These are phyloP conservation scores for Nepenthes alata DNA, from an alignment of 179 eudicot species.

Conservation along the genomic window DNA sequence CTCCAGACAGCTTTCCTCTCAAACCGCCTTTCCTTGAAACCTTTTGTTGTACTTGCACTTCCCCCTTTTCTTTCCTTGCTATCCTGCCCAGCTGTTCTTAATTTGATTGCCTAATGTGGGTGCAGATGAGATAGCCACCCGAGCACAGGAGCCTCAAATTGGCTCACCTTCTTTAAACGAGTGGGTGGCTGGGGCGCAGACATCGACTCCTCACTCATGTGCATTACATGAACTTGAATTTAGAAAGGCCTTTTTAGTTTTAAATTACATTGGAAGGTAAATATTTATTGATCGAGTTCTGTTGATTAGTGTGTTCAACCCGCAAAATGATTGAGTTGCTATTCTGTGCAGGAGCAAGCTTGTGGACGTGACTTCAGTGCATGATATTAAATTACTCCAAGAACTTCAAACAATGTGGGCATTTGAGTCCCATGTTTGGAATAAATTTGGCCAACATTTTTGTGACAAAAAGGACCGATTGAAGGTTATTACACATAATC, in stretches of 20 bases:
- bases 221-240: constrained; percentile 52
- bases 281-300: not conserved
- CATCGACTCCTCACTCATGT: constrained; percentile 16
- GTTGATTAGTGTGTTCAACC: not conserved
- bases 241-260: constrained; percentile 49
- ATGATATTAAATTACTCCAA: constrained; percentile 20
- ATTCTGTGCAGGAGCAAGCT: constrained; percentile 38
- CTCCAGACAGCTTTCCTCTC: not conserved
- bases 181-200: constrained; percentile 1
- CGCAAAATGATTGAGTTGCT: not conserved
- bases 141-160: not conserved
- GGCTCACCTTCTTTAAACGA: constrained; percentile 1
- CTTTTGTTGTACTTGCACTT: too few species aligned
- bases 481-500: constrained; percentile 23
- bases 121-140: constrained; percentile 11
- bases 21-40: too few species aligned
- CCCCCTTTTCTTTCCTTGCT: not conserved
- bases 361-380: constrained; percentile 29
- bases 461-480: constrained; percentile 25
- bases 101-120: constrained; percentile 1
- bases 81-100: not conserved
- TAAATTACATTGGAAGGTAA: constrained; percentile 60
- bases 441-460: constrained; percentile 24
- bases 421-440: constrained; percentile 50
- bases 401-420: constrained; percentile 20